These are phyloP conservation scores for Calonectria henricotiae DNA, from an alignment of 2,329 filamentous ascomycete genomes.

Conservation along the genomic window DNA sequence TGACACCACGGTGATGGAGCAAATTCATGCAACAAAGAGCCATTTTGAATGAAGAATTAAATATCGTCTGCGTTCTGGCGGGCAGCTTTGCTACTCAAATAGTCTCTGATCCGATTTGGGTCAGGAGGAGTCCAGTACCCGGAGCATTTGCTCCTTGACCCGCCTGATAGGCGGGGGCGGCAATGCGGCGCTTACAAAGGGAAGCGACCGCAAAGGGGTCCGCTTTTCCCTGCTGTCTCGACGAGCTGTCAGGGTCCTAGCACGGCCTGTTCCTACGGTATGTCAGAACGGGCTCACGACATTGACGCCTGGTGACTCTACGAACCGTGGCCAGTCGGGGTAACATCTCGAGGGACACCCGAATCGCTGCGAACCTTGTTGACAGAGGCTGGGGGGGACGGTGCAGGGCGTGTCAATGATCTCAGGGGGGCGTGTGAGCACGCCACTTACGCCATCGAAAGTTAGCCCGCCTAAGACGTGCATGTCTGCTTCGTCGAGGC, in stretches of 20 bases:
- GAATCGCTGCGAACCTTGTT: conserved; percentile 30
- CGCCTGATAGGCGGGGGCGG: conserved; percentile 54
- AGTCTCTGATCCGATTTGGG: conserved; percentile 51
- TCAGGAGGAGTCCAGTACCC: conserved; percentile 50
- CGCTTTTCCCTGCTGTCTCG: conserved; percentile 42
- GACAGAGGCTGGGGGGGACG: neutral
- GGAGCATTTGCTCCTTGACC: conserved; percentile 58
- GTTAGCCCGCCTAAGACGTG: conserved; percentile 34
- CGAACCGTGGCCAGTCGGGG: conserved; percentile 29
- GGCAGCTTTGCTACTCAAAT: conserved; percentile 48
- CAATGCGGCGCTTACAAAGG: conserved; percentile 55
- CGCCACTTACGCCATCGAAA: conserved; percentile 45
- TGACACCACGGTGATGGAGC: conserved; percentile 41
- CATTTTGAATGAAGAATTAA: conserved; percentile 55
- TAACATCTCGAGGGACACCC: conserved; percentile 24
- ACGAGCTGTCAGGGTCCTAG: neutral
- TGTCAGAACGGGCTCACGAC: neutral
- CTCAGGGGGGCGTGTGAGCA: conserved; percentile 34
- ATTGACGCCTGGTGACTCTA: conserved; percentile 19
- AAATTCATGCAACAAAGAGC: conserved; percentile 50
- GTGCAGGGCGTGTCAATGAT: conserved; percentile 5
- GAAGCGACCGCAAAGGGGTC: conserved; percentile 41
- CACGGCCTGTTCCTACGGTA: conserved; percentile 7
- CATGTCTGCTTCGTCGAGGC: conserved; percentile 30
- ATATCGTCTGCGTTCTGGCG: conserved; percentile 53